Evolutionary conservation across 768 basidiomycete species (phyloP).

Genomic region (Kwoniella pini): DNA sequence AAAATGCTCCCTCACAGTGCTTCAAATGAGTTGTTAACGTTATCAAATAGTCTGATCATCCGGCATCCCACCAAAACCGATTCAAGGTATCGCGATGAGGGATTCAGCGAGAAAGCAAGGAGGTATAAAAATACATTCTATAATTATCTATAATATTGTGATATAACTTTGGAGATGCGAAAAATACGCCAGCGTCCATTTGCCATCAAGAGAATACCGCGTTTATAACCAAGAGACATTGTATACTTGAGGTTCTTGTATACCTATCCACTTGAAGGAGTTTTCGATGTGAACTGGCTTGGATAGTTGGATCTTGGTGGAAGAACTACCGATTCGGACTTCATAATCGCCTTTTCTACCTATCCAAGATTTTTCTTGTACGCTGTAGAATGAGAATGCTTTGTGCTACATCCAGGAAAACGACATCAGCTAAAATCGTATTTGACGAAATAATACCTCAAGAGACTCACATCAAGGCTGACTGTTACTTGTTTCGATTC

Average conservation of each 20-base stretch:
- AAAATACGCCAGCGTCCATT: too few relatives aligned
- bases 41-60: too few relatives aligned
- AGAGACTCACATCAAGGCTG: constrained; percentile 47
- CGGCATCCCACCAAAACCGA: too few relatives aligned
- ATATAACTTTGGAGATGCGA: too few relatives aligned
- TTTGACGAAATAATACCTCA: not conserved
- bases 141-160: too few relatives aligned
- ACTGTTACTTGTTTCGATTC: constrained; percentile 44
- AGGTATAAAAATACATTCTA: too few relatives aligned
- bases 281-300: constrained; percentile 16
- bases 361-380: constrained; percentile 58
- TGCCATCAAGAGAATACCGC: too few relatives aligned
- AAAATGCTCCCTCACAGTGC: too few relatives aligned
- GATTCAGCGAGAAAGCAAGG: too few relatives aligned
- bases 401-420: constrained; percentile 40
- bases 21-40: too few relatives aligned
- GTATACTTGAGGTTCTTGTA: constrained; percentile 22
- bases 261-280: constrained; percentile 37
- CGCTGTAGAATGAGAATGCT: constrained; percentile 65
- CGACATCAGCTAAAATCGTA: not conserved
- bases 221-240: constrained; percentile 3
- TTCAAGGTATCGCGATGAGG: too few relatives aligned
- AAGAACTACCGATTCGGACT: constrained; percentile 60
- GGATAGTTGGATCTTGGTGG: constrained; percentile 53
- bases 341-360: constrained; percentile 60